Evolutionary conservation across 768 basidiomycete species (phyloP).

Genomic region (Lentinula aciculospora): DNA sequence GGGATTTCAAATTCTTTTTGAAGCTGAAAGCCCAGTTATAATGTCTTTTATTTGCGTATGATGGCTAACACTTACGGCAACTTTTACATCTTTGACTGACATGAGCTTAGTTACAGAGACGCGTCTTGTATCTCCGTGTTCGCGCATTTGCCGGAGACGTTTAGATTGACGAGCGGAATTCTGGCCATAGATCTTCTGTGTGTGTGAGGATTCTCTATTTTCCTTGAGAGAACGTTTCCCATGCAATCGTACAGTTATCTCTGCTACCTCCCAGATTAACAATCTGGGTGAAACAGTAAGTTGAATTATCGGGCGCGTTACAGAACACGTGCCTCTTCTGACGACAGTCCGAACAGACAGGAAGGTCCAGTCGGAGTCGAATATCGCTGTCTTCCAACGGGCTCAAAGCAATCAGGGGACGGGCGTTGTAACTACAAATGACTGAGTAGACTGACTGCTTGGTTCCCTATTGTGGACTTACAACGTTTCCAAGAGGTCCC

Average conservation of each 20-base stretch:
- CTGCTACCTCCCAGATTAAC: slow-evolving; percentile 52
- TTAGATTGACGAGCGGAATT: slow-evolving; percentile 60
- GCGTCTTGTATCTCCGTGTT: slow-evolving; percentile 42
- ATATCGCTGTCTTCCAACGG: slow-evolving; percentile 27
- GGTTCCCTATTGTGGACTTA: slow-evolving; percentile 26
- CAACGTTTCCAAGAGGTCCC: slow-evolving; percentile 56
- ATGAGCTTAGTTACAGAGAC: slow-evolving; percentile 58
- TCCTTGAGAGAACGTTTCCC: slow-evolving; percentile 16
- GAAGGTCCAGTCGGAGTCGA: slow-evolving; percentile 41
- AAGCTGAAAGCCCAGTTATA: slow-evolving; percentile 34
- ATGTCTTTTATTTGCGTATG: neutral
- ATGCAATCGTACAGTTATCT: slow-evolving; percentile 51
- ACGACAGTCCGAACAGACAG: slow-evolving; percentile 59
- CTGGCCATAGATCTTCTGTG: slow-evolving; percentile 17
- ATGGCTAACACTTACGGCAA: slow-evolving; percentile 44
- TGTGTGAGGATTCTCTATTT: slow-evolving; percentile 13
- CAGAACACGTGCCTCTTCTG: slow-evolving; percentile 40
- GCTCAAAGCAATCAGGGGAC: slow-evolving; percentile 37
- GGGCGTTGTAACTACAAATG: slow-evolving; percentile 9
- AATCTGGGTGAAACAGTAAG: slow-evolving; percentile 28
- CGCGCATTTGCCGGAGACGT: slow-evolving; percentile 56
- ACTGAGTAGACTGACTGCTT: slow-evolving; percentile 6
- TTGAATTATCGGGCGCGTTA: neutral
- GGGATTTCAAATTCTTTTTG: slow-evolving; percentile 61
- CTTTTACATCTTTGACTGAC: slow-evolving; percentile 75